Base-by-base conservation (phyloP, 257 asterid species). In the Eucommia ulmoides region DNA sequence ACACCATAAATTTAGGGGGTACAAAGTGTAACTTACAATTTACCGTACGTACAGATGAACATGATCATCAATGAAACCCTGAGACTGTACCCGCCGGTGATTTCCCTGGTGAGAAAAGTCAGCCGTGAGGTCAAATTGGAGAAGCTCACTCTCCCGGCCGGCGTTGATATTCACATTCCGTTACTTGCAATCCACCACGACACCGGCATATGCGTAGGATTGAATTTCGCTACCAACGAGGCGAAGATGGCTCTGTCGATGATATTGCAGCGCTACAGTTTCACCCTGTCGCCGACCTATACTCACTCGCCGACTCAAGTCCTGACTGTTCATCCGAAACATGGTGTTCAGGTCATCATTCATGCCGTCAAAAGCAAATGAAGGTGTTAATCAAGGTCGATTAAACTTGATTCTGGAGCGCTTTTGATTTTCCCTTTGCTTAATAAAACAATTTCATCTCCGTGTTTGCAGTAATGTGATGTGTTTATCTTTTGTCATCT, bases 311-410 rank as follows among this genome's bases (percentile, higher is more conserved):
- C 58, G 1, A 8, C 38, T 33, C 26, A 19, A 19, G 12, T 20
- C 15, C 29, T 53, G 11, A 35, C 58, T 14, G 23, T 53, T 17
- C 12, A 12, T 0, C 48, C 58, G 2, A 47, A 53, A 21, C 48
- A 53, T 33, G 58, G 58, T 1, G 24, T 53, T 16, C 47, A 20
- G 48, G 22, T 53, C 23, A 21, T 53, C 14, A 47, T 53, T 19
- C 58, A 53, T 6, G 21, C 58, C 3, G 1, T 53, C 38, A 38
- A 20, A 0, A 26, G 15, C 12, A 11, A 8, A 16, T 24, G 16
- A 41, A 35, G 11, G 12, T 54, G 24, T 23, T 12, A 22, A 9
- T 3, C 16, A 6, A 48, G 21, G 5, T 35, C 3, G 10, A 35
- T 1, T 35, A 35, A 35, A 35, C 38, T 29, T 35, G 1, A 15